phyloP scores from a whole-genome alignment of 495 filamentous ascomycete species.

The Amorphotheca resinae region DNA sequence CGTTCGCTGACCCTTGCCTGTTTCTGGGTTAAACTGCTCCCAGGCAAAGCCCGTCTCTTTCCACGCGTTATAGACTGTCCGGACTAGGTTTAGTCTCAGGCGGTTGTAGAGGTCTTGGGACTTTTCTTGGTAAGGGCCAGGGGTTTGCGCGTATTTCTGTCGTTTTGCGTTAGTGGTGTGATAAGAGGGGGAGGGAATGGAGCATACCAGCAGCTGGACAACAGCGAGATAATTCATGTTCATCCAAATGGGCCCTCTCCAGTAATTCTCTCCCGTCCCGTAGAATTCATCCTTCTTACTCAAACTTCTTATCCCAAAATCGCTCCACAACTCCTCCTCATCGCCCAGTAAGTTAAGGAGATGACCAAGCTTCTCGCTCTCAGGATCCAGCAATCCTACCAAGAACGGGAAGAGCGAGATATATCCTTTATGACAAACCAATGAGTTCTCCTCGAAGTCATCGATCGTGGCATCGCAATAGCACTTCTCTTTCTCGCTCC shows the following conservation, averaged over 20 bases:
- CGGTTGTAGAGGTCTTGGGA: slow-evolving; percentile 63
- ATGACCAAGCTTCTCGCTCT: slow-evolving; percentile 58
- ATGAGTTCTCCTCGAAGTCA: slow-evolving; percentile 78
- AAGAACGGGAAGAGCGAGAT: slow-evolving; percentile 91
- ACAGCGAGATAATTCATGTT: slow-evolving; percentile 93
- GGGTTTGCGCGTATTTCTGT: slow-evolving; percentile 39
- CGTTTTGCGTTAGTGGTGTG: slow-evolving; percentile 12
- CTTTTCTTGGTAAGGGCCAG: slow-evolving; percentile 55
- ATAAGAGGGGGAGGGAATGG: slow-evolving; percentile 6
- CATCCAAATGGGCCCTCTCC: slow-evolving; percentile 92
- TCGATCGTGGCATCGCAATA: slow-evolving; percentile 96
- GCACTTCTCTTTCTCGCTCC: slow-evolving; percentile 62
- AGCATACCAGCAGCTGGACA: slow-evolving; percentile 65
- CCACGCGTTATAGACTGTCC: slow-evolving; percentile 83
- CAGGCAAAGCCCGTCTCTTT: slow-evolving; percentile 88
- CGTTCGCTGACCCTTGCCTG: slow-evolving; percentile 80
- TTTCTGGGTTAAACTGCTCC: slow-evolving; percentile 97
- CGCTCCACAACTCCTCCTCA: slow-evolving; percentile 76
- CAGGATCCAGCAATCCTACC: slow-evolving; percentile 56
- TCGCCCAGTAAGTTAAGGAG: slow-evolving; percentile 68
- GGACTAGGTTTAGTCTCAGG: slow-evolving; percentile 72
- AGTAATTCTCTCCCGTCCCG: slow-evolving; percentile 90
- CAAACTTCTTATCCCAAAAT: slow-evolving; percentile 74
- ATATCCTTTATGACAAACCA: slow-evolving; percentile 95
- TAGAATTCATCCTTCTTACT: slow-evolving; percentile 76